phyloP scores from a whole-genome alignment of 495 filamentous ascomycete genomes.

The Glutinoglossum americanum region DNA sequence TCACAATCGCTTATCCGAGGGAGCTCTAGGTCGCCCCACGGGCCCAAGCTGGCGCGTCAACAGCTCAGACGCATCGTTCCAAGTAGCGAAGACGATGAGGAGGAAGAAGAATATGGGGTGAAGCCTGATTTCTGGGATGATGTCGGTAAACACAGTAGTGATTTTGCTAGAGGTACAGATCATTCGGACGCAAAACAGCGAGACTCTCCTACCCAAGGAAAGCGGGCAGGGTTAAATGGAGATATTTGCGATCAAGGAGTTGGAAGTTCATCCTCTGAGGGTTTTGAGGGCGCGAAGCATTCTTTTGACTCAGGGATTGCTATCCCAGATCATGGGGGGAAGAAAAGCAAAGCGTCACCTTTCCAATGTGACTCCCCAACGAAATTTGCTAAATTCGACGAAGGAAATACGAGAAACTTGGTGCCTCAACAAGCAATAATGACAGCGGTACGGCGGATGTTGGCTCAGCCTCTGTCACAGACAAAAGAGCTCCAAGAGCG shows the following conservation, averaged over 20 bases:
- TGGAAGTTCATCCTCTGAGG: neutral
- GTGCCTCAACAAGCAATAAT: conserved; percentile 2
- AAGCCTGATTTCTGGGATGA: neutral
- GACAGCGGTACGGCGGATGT: conserved; percentile 20
- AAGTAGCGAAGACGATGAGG: neutral
- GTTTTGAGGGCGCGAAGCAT: conserved; percentile 6
- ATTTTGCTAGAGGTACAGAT: neutral
- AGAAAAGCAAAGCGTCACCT: conserved; percentile 14
- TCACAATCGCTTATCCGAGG: neutral
- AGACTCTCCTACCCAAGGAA: neutral
- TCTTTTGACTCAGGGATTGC: neutral
- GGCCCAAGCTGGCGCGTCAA: neutral
- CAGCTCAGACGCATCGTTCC: neutral
- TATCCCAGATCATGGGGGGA: conserved; percentile 4
- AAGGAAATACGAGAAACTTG: neutral
- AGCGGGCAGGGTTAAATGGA: neutral
- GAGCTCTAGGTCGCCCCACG: neutral
- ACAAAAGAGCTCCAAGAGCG: neutral
- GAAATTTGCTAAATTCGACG: conserved; percentile 3
- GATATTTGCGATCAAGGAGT: neutral
- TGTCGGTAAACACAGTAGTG: neutral
- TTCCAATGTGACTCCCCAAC: conserved; percentile 18
- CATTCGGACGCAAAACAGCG: neutral
- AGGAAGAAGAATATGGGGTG: neutral
- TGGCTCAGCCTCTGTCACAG: conserved; percentile 7